These are phyloP conservation scores for Daedaleopsis sinensis DNA, from an alignment of 768 basidiomycete species.

Conservation along the genomic window DNA sequence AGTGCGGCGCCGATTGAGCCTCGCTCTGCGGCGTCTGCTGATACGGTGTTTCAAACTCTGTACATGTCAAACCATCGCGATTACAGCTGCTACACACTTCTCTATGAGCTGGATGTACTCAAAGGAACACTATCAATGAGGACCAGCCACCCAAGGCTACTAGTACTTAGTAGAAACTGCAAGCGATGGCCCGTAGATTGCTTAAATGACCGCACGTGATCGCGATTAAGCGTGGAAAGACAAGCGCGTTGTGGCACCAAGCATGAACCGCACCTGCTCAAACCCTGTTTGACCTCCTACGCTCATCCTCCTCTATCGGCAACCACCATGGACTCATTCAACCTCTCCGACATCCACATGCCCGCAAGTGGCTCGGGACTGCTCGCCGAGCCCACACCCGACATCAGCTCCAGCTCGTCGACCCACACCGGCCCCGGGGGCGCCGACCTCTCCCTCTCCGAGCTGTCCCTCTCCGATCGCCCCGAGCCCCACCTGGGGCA, in stretches of 20 bases:
- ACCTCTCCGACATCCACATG: slow-evolving; percentile 30
- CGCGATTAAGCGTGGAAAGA: neutral
- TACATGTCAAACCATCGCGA: neutral
- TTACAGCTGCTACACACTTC: too few species aligned
- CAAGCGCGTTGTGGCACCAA: neutral
- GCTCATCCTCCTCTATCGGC: neutral
- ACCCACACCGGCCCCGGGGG: slow-evolving; percentile 45
- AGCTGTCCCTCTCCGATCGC: slow-evolving; percentile 48
- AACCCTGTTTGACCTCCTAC: neutral
- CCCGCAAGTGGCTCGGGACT: slow-evolving; percentile 41
- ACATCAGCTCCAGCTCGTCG: slow-evolving; percentile 26
- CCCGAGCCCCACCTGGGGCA: slow-evolving; percentile 15
- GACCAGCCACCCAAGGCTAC: too few species aligned
- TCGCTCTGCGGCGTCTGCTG: slow-evolving; percentile 1
- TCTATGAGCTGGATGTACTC: too few species aligned
- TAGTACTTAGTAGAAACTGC: too few species aligned
- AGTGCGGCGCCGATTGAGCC: slow-evolving; percentile 11
- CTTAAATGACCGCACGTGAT: neutral
- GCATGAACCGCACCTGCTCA: too few species aligned
- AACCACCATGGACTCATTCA: slow-evolving; percentile 35
- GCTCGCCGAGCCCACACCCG: slow-evolving; percentile 48
- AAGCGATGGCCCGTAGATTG: too few species aligned
- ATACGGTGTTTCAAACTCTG: neutral
- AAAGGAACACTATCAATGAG: too few species aligned
- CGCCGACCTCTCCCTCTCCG: slow-evolving; percentile 59